Percentiles rank a stretch among this genome's conserved stretches.
Evolutionary conservation across 192 early-diverging fungal species (phyloP).

Genomic region (Gonapodya prolifera): DNA sequence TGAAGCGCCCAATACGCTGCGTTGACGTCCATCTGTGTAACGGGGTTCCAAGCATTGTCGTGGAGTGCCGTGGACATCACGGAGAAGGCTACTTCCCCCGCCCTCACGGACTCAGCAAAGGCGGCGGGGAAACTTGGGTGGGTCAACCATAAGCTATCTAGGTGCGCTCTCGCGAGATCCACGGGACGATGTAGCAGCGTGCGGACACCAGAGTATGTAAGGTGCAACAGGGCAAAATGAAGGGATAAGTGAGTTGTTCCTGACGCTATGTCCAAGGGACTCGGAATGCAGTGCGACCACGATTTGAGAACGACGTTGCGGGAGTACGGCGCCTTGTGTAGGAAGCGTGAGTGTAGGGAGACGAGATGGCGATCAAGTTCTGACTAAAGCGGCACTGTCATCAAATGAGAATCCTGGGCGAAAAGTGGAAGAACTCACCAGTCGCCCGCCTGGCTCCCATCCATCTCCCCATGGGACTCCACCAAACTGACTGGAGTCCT

Average conservation of each 20-base stretch:
- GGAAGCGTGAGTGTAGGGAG: background rate
- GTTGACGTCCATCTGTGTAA: background rate
- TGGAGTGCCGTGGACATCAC: background rate
- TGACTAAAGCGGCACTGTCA: background rate
- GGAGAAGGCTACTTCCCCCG: background rate
- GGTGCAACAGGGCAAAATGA: background rate
- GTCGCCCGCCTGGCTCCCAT: background rate
- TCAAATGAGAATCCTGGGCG: background rate
- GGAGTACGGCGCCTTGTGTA: background rate
- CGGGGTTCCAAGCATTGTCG: background rate
- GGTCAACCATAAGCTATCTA: background rate
- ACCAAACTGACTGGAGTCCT: background rate
- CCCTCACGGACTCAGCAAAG: background rate
- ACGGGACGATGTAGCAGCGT: background rate
- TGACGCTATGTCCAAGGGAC: too few species aligned
- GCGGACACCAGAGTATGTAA: background rate
- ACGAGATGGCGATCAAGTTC: background rate
- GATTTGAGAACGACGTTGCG: background rate
- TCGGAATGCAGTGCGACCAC: background rate
- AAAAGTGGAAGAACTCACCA: background rate
- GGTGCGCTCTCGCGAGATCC: background rate
- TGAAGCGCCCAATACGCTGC: background rate
- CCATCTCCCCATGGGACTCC: background rate
- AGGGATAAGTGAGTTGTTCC: background rate
- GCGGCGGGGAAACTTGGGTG: background rate